phyloP scores from a whole-genome alignment of 768 basidiomycete species.

The Naganishia vishniacii region DNA sequence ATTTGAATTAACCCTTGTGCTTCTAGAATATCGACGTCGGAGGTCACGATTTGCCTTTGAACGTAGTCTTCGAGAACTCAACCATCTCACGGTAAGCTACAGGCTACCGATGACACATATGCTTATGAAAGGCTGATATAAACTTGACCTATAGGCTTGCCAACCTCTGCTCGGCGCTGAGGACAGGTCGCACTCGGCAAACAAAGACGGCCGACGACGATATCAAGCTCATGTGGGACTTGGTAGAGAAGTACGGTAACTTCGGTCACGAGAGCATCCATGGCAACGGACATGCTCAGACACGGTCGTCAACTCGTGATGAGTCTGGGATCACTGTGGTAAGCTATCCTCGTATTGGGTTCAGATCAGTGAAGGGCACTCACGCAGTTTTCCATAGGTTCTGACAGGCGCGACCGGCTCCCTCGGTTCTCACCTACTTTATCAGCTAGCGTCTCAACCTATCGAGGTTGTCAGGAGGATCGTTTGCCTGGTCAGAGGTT shows the following conservation, averaged over 20 bases:
- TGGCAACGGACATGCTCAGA: background rate
- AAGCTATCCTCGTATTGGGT: background rate
- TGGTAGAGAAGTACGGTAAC: constrained; percentile 34
- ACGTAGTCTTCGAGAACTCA: constrained; percentile 45
- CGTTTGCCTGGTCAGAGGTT: constrained; percentile 43
- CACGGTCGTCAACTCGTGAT: background rate
- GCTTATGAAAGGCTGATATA: background rate
- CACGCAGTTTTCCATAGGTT: constrained; percentile 28
- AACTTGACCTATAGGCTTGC: background rate
- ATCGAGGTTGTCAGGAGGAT: constrained; percentile 26
- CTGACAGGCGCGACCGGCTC: constrained; percentile 47
- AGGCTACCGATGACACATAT: background rate
- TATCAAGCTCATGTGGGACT: constrained; percentile 30
- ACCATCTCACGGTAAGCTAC: constrained; percentile 33
- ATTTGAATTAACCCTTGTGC: background rate
- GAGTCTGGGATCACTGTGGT: background rate
- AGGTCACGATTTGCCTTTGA: constrained; percentile 29
- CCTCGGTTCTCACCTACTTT: constrained; percentile 39
- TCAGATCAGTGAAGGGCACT: background rate
- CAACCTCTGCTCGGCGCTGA: constrained; percentile 28
- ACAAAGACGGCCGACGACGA: constrained; percentile 11
- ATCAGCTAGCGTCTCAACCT: constrained; percentile 23
- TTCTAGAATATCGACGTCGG: constrained; percentile 33
- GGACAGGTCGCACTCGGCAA: constrained; percentile 21
- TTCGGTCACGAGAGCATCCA: constrained; percentile 1